A percentile compares a stretch with the other conserved stretches of the same genome.
These are phyloP conservation scores for Chimonanthus praecox DNA, from an alignment of 164 flowering plant species.

Conservation along the genomic window DNA sequence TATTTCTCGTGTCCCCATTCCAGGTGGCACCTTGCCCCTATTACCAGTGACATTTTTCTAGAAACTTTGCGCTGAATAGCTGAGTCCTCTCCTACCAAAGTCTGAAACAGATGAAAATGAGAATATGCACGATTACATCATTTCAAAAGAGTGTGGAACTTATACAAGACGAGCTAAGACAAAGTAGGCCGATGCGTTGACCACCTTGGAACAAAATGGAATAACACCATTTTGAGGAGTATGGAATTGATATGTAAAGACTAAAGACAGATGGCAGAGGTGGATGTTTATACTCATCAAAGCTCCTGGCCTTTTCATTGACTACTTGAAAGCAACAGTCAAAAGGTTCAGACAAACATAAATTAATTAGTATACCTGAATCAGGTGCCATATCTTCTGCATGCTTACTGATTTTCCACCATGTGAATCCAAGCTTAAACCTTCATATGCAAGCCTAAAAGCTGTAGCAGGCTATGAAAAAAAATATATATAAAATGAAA, in stretches of 20 bases:
- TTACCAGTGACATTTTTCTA: slow-evolving; percentile 69
- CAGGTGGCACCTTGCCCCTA: slow-evolving; percentile 90
- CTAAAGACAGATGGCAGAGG: background rate
- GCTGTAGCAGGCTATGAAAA: slow-evolving; percentile 69
- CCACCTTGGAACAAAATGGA: background rate
- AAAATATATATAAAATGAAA: slow-evolving; percentile 8
- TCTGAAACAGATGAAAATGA: slow-evolving; percentile 30
- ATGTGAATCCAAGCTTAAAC: slow-evolving; percentile 48
- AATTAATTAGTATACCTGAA: slow-evolving; percentile 50
- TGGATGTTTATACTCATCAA: too few species aligned
- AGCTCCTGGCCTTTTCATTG: background rate
- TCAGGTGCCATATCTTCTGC: slow-evolving; percentile 92
- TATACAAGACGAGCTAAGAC: too few species aligned
- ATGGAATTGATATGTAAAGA: background rate
- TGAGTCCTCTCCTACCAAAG: slow-evolving; percentile 59
- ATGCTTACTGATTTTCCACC: slow-evolving; percentile 87
- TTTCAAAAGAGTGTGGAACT: too few species aligned
- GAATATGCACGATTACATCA: background rate
- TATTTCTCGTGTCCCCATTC: slow-evolving; percentile 96
- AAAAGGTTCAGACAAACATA: background rate
- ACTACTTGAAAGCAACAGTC: background rate
- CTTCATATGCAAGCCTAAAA: slow-evolving; percentile 79
- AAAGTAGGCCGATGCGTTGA: too few species aligned
- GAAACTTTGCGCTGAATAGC: slow-evolving; percentile 40
- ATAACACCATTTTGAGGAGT: background rate